Base-by-base conservation (phyloP, 2,329 filamentous ascomycete genomes). In the Fusarium nisikadoi region DNA sequence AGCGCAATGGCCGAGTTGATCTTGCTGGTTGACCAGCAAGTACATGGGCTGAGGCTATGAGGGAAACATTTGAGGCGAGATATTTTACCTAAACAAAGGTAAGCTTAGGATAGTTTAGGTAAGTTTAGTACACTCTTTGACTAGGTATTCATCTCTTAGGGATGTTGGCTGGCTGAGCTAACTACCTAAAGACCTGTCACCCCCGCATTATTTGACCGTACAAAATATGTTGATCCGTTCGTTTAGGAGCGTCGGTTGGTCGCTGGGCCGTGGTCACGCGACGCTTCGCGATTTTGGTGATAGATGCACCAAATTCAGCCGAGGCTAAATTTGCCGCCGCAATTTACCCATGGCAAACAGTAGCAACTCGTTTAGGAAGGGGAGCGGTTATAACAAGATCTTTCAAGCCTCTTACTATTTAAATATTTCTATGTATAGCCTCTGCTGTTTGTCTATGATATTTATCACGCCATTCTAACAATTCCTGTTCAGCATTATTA, bases 401-500 rank as follows among this genome's bases (percentile, higher is more conserved):
- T 13, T 17, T 6, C 8, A 4, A 5, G 16, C 6, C 3, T 19
- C 19, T 0, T 17, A 12, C 11, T 49, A 49, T 23, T 49, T 23
- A 49, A 19, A 13, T 13, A 5, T 13, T 3, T 9, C 1, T n/a
- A 8, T 17, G 10, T 2, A 7, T 13, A 7, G 4, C 16, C 3
- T 16, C 25, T 29, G 4, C 29, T 3, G 3, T 5, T 33, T 33
- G 0, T 13, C 5, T 13, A 6, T 10, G 10, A 7, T 11, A 31
- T 10, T 10, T 4, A 33, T 8, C 5, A 19, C 12, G 27, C 0
- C 17, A 17, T 2, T n/a, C 5, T 1, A 12, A 3, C 4, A 27
- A 12, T 6, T 27, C 3, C 19, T 2, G 2, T 25, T 10, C 1
- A 12, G 8, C 7, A 2, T 12, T 6, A 5, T 0, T 17, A 17